Evolutionary conservation across 805 yeast genomes (phyloP).

Genomic region (Nakazawaea ishiwadae): DNA sequence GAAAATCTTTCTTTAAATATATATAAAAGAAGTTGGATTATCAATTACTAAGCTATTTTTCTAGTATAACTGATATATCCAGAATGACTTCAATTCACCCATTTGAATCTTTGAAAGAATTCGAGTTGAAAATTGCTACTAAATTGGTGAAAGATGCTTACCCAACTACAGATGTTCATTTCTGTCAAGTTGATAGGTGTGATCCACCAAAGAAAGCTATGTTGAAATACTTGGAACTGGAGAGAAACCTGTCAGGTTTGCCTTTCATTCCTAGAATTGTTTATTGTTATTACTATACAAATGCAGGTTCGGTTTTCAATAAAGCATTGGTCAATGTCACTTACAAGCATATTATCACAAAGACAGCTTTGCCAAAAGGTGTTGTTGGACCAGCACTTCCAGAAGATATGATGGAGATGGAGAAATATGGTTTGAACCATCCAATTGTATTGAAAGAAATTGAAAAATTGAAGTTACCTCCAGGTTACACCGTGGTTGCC

Average conservation of each 20-base stretch:
- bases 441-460: constrained; percentile 61
- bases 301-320: constrained; percentile 44
- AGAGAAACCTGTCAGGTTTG: constrained; percentile 45
- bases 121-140: constrained; percentile 52
- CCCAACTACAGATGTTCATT: constrained; percentile 53
- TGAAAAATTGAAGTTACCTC: constrained; percentile 61
- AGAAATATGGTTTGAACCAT: constrained; percentile 43
- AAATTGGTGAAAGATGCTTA: constrained; percentile 57
- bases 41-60: no score
- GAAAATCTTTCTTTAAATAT: no score
- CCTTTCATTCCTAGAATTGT: constrained; percentile 67
- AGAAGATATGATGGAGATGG: constrained; percentile 55
- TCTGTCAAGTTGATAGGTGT: constrained; percentile 59
- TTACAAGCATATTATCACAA: constrained; percentile 56
- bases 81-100: constrained; percentile 37
- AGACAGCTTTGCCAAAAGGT: constrained; percentile 52
- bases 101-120: constrained; percentile 55
- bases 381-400: constrained; percentile 69
- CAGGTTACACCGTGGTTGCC: constrained; percentile 45
- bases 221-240: constrained; percentile 63
- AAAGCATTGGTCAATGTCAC: constrained; percentile 70
- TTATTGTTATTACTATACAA: constrained; percentile 61
- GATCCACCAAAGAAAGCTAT: constrained; percentile 80
- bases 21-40: no score
- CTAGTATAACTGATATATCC: neutral